Percentiles rank a stretch among this genome's conserved stretches.
phyloP scores from a whole-genome alignment of 2,329 filamentous ascomycete species.

The Fusarium lyarnte region DNA sequence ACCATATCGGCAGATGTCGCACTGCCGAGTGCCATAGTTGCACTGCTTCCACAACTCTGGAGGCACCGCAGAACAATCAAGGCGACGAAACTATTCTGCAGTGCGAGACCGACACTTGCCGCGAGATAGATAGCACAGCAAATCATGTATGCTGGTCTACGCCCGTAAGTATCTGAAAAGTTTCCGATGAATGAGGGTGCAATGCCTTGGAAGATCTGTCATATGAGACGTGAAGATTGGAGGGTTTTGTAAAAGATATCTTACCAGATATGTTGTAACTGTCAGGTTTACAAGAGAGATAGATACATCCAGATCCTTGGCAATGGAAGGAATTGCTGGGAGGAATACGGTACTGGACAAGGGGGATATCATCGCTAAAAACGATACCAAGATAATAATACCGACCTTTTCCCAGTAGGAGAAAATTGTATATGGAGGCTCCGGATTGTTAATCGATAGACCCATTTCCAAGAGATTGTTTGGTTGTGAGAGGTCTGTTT shows the following conservation, averaged over 20 bases:
- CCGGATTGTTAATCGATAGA: accelerated
- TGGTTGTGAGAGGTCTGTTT: background rate
- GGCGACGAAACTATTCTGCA: background rate
- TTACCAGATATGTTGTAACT: background rate
- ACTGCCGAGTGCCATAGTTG: background rate
- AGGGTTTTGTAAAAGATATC: background rate
- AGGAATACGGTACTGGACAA: background rate
- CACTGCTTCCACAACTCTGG: background rate
- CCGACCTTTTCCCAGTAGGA: background rate
- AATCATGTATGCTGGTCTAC: background rate
- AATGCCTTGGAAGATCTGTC: background rate
- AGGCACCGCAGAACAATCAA: background rate
- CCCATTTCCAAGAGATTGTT: background rate
- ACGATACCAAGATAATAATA: background rate
- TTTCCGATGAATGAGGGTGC: background rate
- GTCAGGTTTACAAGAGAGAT: background rate
- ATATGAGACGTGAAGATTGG: background rate
- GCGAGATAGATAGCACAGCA: background rate
- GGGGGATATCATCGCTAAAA: background rate
- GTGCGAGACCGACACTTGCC: background rate
- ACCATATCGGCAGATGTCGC: background rate
- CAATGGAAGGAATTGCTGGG: background rate
- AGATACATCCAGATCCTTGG: background rate
- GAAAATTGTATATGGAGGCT: background rate
- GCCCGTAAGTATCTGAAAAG: background rate